Conservation (phyloP, 1,139 yeast species). For the Magnusiomyces suaveolens region DNA sequence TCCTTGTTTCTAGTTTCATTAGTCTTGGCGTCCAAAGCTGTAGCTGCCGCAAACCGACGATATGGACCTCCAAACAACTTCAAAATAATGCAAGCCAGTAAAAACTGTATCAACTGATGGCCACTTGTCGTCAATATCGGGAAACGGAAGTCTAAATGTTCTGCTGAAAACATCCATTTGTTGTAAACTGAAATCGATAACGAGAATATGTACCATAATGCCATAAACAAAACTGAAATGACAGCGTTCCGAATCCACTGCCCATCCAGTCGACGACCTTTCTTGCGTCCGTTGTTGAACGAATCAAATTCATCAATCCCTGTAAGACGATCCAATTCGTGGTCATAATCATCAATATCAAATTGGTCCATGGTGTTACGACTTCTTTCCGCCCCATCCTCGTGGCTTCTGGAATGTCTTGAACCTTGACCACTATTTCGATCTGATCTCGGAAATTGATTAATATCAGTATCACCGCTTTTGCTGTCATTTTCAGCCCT, state of each 20-base stretch:
- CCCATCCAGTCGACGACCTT: too few species aligned
- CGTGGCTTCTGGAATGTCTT: not conserved
- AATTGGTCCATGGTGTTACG: not conserved
- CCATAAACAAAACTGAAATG: constrained; percentile 28
- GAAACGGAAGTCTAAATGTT: constrained; percentile 61
- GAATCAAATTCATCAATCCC: not conserved
- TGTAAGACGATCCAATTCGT: not conserved
- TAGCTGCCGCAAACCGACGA: not conserved
- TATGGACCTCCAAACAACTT: not conserved
- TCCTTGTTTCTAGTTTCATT: too few species aligned
- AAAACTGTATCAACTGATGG: constrained; percentile 62
- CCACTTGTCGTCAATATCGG: constrained; percentile 77
- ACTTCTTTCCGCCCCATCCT: not conserved
- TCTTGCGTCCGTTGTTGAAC: too few species aligned
- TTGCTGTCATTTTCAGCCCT: too few species aligned
- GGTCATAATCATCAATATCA: not conserved
- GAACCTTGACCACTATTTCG: too few species aligned
- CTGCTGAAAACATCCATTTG: constrained; percentile 89
- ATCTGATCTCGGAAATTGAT: too few species aligned
- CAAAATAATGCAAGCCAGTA: constrained; percentile 18
- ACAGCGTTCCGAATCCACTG: constrained; percentile 8
- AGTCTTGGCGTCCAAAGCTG: too few species aligned
- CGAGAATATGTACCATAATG: constrained; percentile 39
- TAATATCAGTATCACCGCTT: too few species aligned
- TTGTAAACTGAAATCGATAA: constrained; percentile 81